These are phyloP conservation scores for Physcomitrellopsis africana DNA, from an alignment of 225 moss, liverwort and hornwort genomes.

Conservation along the genomic window DNA sequence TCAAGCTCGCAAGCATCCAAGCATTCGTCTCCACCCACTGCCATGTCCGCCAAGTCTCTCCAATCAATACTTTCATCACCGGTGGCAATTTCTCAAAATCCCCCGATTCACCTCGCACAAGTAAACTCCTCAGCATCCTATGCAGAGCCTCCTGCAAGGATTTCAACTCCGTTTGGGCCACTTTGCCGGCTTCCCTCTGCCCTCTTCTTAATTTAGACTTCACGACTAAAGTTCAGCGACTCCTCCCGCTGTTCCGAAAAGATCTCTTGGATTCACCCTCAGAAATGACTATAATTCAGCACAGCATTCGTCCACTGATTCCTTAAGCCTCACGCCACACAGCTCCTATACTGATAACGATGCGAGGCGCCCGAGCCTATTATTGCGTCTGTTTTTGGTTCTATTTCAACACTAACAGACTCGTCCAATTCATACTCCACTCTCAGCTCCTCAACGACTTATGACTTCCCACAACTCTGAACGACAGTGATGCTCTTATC, in stretches of 20 bases:
- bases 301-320: background rate
- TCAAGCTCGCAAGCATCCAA: constrained; percentile 52
- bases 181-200: background rate
- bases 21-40: constrained; percentile 52
- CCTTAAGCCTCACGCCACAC: background rate
- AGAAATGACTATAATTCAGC: background rate
- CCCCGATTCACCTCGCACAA: constrained; percentile 18
- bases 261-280: background rate
- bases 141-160: background rate
- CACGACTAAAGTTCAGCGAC: background rate
- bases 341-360: background rate
- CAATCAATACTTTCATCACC: constrained; percentile 44
- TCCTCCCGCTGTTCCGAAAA: too few species aligned
- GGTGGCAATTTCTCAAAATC: constrained; percentile 17
- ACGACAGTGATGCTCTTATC: too few species aligned
- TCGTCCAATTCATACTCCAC: background rate
- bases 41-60: constrained; percentile 55
- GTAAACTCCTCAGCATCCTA: constrained; percentile 38
- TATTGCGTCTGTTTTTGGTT: background rate
- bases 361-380: background rate
- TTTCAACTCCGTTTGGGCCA: background rate
- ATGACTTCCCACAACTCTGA: too few species aligned
- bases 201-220: background rate
- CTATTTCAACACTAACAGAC: background rate
- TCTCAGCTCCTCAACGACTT: background rate